These are phyloP conservation scores for Tardiomyces blankii DNA, from an alignment of 1,139 yeast species.

Conservation along the genomic window DNA sequence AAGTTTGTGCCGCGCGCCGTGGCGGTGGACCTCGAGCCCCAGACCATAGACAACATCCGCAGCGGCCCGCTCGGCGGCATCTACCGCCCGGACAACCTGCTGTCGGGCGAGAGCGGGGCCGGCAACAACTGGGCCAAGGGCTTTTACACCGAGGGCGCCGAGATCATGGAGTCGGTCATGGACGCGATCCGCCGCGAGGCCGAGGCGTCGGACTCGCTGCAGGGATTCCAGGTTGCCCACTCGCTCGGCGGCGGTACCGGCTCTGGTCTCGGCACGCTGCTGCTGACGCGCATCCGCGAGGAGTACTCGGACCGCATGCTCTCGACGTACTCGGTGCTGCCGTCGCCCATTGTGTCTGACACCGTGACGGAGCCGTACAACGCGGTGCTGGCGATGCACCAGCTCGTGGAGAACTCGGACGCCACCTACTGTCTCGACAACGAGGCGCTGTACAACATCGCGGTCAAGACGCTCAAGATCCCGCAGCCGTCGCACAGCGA, in stretches of 20 bases:
- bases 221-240: slow-evolving; percentile 38
- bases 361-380: slow-evolving; percentile 37
- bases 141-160: slow-evolving; percentile 37
- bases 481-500: slow-evolving; percentile 31
- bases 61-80: slow-evolving; percentile 32
- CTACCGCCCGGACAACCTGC: slow-evolving; percentile 36
- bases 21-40: slow-evolving; percentile 36
- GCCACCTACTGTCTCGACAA: slow-evolving; percentile 37
- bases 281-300: slow-evolving; percentile 31
- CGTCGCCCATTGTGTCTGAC: slow-evolving; percentile 34
- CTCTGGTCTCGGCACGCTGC: slow-evolving; percentile 34
- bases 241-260: slow-evolving; percentile 40
- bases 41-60: slow-evolving; percentile 34
- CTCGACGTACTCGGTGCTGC: slow-evolving; percentile 35
- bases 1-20: slow-evolving; percentile 38
- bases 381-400: slow-evolving; percentile 32
- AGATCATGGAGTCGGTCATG: slow-evolving; percentile 34
- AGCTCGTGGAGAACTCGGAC: slow-evolving; percentile 33
- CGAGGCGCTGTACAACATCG: slow-evolving; percentile 35
- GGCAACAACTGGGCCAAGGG: slow-evolving; percentile 43
- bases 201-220: slow-evolving; percentile 34
- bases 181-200: slow-evolving; percentile 36
- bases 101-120: slow-evolving; percentile 34
- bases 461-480: slow-evolving; percentile 30
- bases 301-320: slow-evolving; percentile 37